Base-by-base conservation (phyloP, 139 green algal species). In the Chlorella sp. region DNA sequence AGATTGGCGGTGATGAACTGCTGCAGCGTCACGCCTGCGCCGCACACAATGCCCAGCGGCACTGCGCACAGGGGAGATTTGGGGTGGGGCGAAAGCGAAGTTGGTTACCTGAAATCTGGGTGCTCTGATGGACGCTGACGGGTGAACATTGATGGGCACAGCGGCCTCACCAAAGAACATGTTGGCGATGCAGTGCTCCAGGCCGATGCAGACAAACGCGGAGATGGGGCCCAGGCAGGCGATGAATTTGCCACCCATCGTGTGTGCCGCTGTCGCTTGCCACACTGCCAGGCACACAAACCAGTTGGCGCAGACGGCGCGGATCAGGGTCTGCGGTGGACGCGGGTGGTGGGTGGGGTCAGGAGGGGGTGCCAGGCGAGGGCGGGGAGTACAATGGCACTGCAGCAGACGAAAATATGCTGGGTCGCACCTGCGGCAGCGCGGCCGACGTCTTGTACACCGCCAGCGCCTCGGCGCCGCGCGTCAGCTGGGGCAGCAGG, bases 231-330 rank as follows among this genome's bases (percentile, higher is more conserved):
- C 72, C 74, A 88, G 88, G 63, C 93, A 82, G 58, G 82, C 92
- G 15, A 97, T 77, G 60, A 92, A 79, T 88, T 97, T 97, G 79
- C 91, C 93, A 42, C 87, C 77, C 48, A 96, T 76, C 29, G 72
- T 89, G 60, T 82, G 83, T 56, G 92, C 79, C 17, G 87, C 79
- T 40, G 82, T 79, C 12, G 88, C 88, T 64, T 91, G 86, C 90
- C 90, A 97, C 25, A 97, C 88, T 2, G 92, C 95, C 50, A 94
- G 72, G 81, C 90, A 96, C 29, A 98, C 94, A 59, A 98, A 87
- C 92, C 92, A 98, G 89, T 98, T 98, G 85, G 84, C 88, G 63
- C 94, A 48, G 58, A 97, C 89, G 73, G 80, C 90, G 14, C 88
- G 82, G 23, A 89, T 36, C 60, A 95, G 89, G n/a, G 87, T 86